phyloP scores from a whole-genome alignment of 306 rosid genomes.

The Prunus mongolica region DNA sequence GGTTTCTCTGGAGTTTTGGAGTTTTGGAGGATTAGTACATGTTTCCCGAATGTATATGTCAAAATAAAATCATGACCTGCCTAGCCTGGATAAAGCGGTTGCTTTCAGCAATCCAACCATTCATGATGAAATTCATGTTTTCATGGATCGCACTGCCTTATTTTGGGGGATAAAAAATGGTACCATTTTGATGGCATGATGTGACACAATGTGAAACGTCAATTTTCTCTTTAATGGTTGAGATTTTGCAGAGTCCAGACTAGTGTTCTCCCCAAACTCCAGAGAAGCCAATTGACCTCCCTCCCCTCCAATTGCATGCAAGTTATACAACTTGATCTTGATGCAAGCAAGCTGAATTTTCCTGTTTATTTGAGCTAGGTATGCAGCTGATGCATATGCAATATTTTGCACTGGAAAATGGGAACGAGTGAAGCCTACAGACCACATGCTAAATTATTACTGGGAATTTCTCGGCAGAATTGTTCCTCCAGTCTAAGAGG shows the following conservation, averaged over 20 bases:
- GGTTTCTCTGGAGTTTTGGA: background rate
- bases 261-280: background rate
- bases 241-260: background rate
- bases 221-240: background rate
- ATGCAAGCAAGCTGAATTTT: constrained; percentile 10
- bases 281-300: background rate
- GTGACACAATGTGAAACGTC: background rate
- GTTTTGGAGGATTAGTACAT: background rate
- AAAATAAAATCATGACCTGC: background rate
- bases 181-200: background rate
- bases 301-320: background rate
- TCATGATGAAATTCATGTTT: background rate
- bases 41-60: background rate
- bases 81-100: background rate
- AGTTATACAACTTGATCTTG: background rate
- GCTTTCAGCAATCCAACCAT: background rate
- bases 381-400: constrained; percentile 70
- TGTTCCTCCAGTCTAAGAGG: background rate
- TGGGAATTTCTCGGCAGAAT: constrained; percentile 41
- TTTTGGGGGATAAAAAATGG: background rate
- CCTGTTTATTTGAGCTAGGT: constrained; percentile 27
- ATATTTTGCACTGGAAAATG: constrained; percentile 58
- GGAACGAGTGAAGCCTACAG: constrained; percentile 39
- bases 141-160: background rate
- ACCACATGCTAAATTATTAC: constrained; percentile 42